Base-by-base conservation (phyloP, 139 green algal genomes). In the Chlamydomonas sphaeroides region DNA sequence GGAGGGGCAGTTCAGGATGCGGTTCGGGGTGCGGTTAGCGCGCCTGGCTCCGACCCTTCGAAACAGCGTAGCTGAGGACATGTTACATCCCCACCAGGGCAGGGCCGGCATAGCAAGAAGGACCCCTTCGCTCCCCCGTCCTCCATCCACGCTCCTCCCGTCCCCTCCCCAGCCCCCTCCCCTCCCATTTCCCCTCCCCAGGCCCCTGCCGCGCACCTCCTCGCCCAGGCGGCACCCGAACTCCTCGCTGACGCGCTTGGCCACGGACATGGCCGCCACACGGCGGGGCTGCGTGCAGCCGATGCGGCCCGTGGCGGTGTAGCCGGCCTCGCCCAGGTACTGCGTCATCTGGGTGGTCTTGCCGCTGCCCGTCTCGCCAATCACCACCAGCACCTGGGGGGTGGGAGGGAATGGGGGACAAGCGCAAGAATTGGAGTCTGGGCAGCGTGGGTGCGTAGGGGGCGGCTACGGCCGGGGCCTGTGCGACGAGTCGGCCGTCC, bases 341-440 rank as follows among this genome's bases (percentile, higher is more conserved):
- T 99, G 96, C 38, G 96, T 98, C 92, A 99, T 98, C 91, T 99
- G 97, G 10, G 97, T 99, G 36, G 96, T 99, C 90, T 99, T 99
- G 51, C 97, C 97, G 21, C 84, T 95, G 36, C 94, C 97, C 30
- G 97, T 99, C 89, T 99, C 97, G 3, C 97, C 97, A 61, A 99
- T 96, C 30, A 99, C 95, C 71, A 99, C 95, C 48, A 98, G 92
- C 48, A 98, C 91, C 89, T 96, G 88, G 25, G 25, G 20, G 49
- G 36, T 4, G 61, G 45, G 8, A 6, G n/a, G 38, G 33, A 36
- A 53, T 53, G 14, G 45, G 45, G 45, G n/a, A n/a, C n/a, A n/a
- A n/a, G n/a, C n/a, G n/a, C n/a, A n/a, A n/a, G n/a, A n/a, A n/a
- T n/a, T n/a, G n/a, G n/a, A n/a, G n/a, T n/a, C n/a, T n/a, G n/a